Conservation (phyloP, 371 early-diverging fungal species). For the Chytridium lagenaria region DNA sequence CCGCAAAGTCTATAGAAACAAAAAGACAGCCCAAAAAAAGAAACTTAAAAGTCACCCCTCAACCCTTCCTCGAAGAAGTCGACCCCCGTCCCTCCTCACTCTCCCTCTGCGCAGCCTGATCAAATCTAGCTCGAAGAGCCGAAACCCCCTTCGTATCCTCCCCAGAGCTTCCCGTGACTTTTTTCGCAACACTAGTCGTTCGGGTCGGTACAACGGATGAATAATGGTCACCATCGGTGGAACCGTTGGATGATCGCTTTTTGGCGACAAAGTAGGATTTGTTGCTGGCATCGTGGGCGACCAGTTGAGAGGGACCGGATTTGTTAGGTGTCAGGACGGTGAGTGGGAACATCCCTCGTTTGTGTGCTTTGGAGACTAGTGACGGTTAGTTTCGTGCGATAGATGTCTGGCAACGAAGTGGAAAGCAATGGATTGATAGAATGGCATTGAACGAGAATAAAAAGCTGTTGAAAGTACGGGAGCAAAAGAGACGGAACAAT, state of each 20-base stretch:
- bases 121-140: conserved; percentile 10
- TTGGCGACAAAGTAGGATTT: conserved; percentile 25
- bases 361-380: conserved; percentile 49
- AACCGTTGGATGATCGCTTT: conserved; percentile 20
- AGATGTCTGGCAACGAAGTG: too few species aligned
- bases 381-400: too few species aligned
- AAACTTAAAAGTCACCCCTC: neutral
- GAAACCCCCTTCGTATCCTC: conserved; percentile 3
- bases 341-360: conserved; percentile 53
- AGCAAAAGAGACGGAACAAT: neutral
- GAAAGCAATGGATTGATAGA: too few species aligned
- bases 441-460: neutral
- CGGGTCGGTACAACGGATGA: conserved; percentile 1
- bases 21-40: too few species aligned
- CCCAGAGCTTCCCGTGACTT: neutral
- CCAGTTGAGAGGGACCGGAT: conserved; percentile 50
- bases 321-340: conserved; percentile 48
- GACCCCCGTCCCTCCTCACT: too few species aligned
- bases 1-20: too few species aligned
- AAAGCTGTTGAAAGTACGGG: neutral
- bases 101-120: conserved; percentile 1
- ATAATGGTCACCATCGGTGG: neutral
- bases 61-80: neutral
- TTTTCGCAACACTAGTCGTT: neutral
- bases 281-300: conserved; percentile 32